Base-by-base conservation (phyloP, 1,284 basidiomycete species). In the Microbotryum violaceum region DNA sequence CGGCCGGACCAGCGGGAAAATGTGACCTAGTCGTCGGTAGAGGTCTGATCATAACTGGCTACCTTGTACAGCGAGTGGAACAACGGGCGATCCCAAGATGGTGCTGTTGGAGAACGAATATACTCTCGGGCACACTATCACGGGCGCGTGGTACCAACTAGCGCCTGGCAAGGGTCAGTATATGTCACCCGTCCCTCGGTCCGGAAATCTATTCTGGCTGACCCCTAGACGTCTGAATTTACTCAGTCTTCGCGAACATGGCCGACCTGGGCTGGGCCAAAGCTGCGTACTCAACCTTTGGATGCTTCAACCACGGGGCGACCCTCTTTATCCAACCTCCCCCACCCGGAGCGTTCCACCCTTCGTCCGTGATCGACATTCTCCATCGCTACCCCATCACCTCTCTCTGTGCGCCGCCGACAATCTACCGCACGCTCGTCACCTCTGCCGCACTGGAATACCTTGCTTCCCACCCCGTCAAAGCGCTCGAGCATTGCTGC, bases 201-300 rank as follows among this genome's bases (percentile, higher is more conserved):
- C 6, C 7, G 25, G 18, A 8, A 55, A 33, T 27, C 18, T 42
- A 6, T 18, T 14, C 37, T 42, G 1, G 37, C 45, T 29, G 37
- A n/a, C 23, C 12, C 42, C 20, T 21, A 9, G 2, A 42, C 37
- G 37, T 16, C 37, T 4, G 10, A 42, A 18, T 4, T 14, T 23
- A 14, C n/a, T 47, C 45, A 44, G 48, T 62, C 14, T 60, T 69
- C 48, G 33, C 56, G 10, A 65, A 66, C 58, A 57, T 67, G 53
- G 67, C 63, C 1, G 68, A 69, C n/a, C 54, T 68, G 4, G 64
- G 61, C 31, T 63, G 68, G 68, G 68, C 68, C 12, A 69, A 69
- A 52, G 66, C 65, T 0, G 49, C 54, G 1, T 67, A 69, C 45
- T 56, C 58, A 2, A 54, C 49, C 1, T 51, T 62, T 9, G 65